Evolutionary conservation across 805 yeast genomes (phyloP).

Genomic region (Hanseniaspora clermontiae): DNA sequence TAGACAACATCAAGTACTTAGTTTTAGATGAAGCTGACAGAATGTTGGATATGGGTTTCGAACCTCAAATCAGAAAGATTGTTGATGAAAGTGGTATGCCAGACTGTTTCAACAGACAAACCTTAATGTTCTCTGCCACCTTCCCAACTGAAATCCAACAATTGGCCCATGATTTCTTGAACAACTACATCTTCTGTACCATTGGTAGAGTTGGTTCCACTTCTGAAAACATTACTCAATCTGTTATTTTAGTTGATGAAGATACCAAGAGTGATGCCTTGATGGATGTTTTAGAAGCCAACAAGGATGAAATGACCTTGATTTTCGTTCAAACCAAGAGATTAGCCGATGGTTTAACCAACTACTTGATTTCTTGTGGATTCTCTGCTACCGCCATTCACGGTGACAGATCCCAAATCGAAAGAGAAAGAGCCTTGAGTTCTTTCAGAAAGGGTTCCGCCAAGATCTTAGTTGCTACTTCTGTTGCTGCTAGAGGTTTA

Average conservation of each 20-base stretch:
- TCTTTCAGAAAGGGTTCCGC: slow-evolving; percentile 86
- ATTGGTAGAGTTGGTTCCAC: slow-evolving; percentile 99
- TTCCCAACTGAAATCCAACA: slow-evolving; percentile 96
- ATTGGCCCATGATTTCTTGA: slow-evolving; percentile 93
- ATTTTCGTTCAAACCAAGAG: slow-evolving; percentile 97
- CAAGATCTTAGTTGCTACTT: slow-evolving; percentile 94
- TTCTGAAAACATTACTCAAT: slow-evolving; percentile 95
- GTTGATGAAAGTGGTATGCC: slow-evolving; percentile 99
- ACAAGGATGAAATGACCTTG: slow-evolving; percentile 59
- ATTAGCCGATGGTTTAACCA: slow-evolving; percentile 93
- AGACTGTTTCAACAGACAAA: slow-evolving; percentile 76
- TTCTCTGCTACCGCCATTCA: slow-evolving; percentile 98
- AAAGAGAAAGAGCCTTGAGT: slow-evolving; percentile 94
- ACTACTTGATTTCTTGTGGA: slow-evolving; percentile 73
- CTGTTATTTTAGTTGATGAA: slow-evolving; percentile 80
- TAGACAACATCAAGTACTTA: slow-evolving; percentile 79
- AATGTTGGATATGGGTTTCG: slow-evolving; percentile 99
- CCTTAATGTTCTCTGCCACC: slow-evolving; percentile 97
- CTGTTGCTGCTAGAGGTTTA: slow-evolving; percentile 99
- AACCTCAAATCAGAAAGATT: slow-evolving; percentile 96
- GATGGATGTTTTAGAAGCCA: slow-evolving; percentile 72
- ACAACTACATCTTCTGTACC: slow-evolving; percentile 87
- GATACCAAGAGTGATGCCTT: slow-evolving; percentile 83
- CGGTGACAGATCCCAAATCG: slow-evolving; percentile 96
- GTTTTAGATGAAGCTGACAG: slow-evolving; percentile 98